Evolutionary conservation across 768 basidiomycete species (phyloP), one percentile per base, ranked within the genome.

Genomic region (Amanita pseudoporphyria): DNA sequence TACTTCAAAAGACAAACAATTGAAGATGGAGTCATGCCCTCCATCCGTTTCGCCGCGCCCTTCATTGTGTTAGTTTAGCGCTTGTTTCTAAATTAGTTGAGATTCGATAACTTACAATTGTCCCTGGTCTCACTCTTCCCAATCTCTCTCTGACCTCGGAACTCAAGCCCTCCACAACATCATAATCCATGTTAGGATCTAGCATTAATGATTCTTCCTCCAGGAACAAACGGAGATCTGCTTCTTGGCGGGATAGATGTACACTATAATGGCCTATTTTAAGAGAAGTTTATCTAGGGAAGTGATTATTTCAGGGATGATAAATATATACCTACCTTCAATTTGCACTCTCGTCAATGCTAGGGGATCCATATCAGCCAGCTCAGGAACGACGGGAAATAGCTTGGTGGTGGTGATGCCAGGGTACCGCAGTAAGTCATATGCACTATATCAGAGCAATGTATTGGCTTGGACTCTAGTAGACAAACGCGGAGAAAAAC

Each of bases 31-130:
- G 92, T 95, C 78, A 94, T 88, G 6, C 92, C 92, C 60, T 94
- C 91, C 80, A 94, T 91, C 22, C 91, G 71, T 63, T 91, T 92
- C 13, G 87, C 92, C 3, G 86, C 85, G n/a, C 91, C 91, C 90
- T 92, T 49, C 9, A 54, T 26, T 30, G 36, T 18, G 33, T 24
- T 13, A 40, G 3, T 26, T 54, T 5, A 50, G 21, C 21, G 12
- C 36, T 21, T 26, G 32, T 22, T n/a, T n/a, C n/a, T n/a, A n/a
- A 13, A 7, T 32, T 42, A 5, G 1, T 37, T 30, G 32, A 1
- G n/a, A 41, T 40, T 9, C 38, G 44, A 36, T 42, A 12, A 82
- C 88, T 56, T 43, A 71, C 72, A 48, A 93, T 75, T 9, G 79
- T 90, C 13, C 73, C 71, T 0, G 92, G 92, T 44, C 76, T 67